phyloP scores from a whole-genome alignment of 345 rosid genomes.

The Murraya koenigii region DNA sequence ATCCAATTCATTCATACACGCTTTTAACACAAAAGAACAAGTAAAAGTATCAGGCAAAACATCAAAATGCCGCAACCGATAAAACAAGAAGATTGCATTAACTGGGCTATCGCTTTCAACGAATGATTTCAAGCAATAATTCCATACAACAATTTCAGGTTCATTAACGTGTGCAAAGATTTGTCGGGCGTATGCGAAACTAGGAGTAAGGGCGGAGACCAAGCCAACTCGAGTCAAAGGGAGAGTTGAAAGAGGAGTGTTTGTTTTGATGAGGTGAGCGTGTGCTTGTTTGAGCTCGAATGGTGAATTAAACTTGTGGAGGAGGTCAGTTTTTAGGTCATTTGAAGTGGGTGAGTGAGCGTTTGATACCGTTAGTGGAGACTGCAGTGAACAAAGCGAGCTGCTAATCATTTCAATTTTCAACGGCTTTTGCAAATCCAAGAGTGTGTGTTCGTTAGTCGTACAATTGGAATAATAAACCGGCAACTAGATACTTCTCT shows the following conservation, averaged over 20 bases:
- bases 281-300: conserved; percentile 41
- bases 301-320: conserved; percentile 38
- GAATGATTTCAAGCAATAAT: conserved; percentile 36
- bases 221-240: conserved; percentile 28
- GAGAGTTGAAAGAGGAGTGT: conserved; percentile 23
- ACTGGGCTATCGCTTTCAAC: conserved; percentile 28
- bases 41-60: conserved; percentile 33
- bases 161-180: conserved; percentile 11
- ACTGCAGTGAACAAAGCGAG: not conserved
- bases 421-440: not conserved
- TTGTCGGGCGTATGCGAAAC: conserved; percentile 26
- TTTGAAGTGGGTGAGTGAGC: not conserved
- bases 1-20: conserved; percentile 22
- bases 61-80: conserved; percentile 20
- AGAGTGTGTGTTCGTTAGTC: not conserved
- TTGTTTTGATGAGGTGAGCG: conserved; percentile 33
- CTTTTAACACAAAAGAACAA: conserved; percentile 37
- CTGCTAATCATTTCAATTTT: conserved; percentile 10
- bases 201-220: conserved; percentile 26
- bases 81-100: conserved; percentile 28
- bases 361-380: not conserved
- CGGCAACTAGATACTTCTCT: not conserved
- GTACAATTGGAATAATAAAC: not conserved
- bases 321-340: not conserved
- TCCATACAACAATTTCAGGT: conserved; percentile 29